These are phyloP conservation scores for Russula sp. DNA, from an alignment of 768 basidiomycete species.

Conservation along the genomic window DNA sequence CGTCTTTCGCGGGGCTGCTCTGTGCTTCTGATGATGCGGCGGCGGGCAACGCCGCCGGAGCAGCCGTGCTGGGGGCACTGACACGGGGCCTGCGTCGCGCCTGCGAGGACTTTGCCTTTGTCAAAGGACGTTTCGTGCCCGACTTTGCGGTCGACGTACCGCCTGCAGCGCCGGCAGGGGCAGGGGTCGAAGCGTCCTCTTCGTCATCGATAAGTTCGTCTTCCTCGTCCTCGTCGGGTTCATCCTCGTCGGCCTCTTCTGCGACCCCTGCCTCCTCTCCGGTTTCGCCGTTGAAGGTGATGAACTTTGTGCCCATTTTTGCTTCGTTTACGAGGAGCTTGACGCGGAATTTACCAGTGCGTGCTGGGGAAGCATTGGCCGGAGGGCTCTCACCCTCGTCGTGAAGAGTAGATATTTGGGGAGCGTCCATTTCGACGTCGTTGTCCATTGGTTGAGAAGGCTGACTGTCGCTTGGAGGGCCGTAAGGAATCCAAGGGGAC, in stretches of 20 bases:
- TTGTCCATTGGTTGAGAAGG: constrained; percentile 29
- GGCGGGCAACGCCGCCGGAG: not conserved
- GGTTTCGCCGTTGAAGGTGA: constrained; percentile 26
- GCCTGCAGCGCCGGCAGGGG: constrained; percentile 25
- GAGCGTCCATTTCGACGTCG: constrained; percentile 66
- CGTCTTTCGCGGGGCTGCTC: constrained; percentile 1
- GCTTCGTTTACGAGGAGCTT: constrained; percentile 45
- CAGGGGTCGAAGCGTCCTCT: constrained; percentile 28
- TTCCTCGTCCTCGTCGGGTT: constrained; percentile 58
- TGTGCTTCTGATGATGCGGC: not conserved
- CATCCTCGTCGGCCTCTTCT: constrained; percentile 40
- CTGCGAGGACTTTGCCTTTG: constrained; percentile 13
- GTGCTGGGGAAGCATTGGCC: constrained; percentile 26
- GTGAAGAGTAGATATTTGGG: constrained; percentile 69
- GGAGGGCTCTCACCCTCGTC: constrained; percentile 71
- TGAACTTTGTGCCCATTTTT: constrained; percentile 32
- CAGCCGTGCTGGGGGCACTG: constrained; percentile 1
- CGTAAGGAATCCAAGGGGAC: constrained; percentile 56
- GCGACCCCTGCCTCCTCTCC: constrained; percentile 17
- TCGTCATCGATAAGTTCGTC: constrained; percentile 80
- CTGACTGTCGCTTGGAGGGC: constrained; percentile 12
- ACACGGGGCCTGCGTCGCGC: constrained; percentile 18
- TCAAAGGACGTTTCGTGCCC: constrained; percentile 30
- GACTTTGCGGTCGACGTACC: constrained; percentile 24
- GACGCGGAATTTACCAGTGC: constrained; percentile 38